Conservation (phyloP, 257 asterid species). For the Phtheirospermum japonicum region DNA sequence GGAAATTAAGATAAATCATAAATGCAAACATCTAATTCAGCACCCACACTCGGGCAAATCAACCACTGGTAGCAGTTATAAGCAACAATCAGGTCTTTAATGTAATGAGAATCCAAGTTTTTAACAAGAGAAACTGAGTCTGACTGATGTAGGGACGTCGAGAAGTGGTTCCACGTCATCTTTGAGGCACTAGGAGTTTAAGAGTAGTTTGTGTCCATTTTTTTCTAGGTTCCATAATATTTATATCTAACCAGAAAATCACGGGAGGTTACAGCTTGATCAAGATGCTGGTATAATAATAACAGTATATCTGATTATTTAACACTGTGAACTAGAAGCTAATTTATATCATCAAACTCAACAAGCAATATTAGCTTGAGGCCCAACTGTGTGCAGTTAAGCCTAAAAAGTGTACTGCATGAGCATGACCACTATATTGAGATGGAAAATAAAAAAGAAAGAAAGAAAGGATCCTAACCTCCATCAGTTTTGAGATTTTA, state of each 20-base stretch:
- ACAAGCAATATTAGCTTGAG: not conserved
- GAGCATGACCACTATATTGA: not conserved
- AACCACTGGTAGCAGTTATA: not conserved
- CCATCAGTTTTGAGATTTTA: slow-evolving; percentile 84
- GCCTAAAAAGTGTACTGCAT: not conserved
- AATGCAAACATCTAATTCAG: not conserved
- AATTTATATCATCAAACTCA: not conserved
- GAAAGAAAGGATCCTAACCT: slow-evolving; percentile 43
- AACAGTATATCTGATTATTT: not conserved
- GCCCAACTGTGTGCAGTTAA: slow-evolving; percentile 12
- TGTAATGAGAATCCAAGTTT: slow-evolving; percentile 7
- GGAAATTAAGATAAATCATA: not conserved
- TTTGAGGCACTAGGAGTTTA: slow-evolving; percentile 13
- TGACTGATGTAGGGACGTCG: not conserved
- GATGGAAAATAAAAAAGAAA: not conserved
- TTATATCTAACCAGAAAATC: not conserved
- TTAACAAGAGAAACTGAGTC: not conserved
- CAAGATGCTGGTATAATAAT: slow-evolving; percentile 3
- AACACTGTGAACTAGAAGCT: not conserved
- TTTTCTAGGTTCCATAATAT: slow-evolving; percentile 22
- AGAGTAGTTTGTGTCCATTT: slow-evolving; percentile 3
- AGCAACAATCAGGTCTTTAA: slow-evolving; percentile 13
- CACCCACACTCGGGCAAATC: slow-evolving; percentile 11
- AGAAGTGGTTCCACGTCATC: slow-evolving; percentile 10
- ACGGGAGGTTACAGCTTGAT: slow-evolving; percentile 11